Evolutionary conservation across 192 early-diverging fungal genomes (phyloP), one percentile per base, ranked within the genome.

Genomic region (Coemansia sp.): DNA sequence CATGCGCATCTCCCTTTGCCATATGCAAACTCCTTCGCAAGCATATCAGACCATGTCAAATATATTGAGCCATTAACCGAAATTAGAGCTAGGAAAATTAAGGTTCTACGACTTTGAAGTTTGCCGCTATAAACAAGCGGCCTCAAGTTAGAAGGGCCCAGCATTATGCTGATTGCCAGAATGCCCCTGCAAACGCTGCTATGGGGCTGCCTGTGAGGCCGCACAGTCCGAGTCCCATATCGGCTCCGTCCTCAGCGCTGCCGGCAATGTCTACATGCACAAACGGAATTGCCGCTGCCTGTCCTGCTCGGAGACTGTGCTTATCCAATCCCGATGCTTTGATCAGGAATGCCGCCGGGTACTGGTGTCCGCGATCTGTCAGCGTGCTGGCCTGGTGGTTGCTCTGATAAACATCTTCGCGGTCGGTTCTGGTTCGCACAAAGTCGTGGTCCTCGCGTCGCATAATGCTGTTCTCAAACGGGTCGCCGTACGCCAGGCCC

Each of bases 211-310:
- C 93, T 24, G 90, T 92, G 32, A 91, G 86, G 58, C 68, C 83
- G 22, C 82, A 78, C 54, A 94, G 83, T 52, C 86, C 85, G 67
- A 88, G 85, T 0, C 90, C 90, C 23, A 73, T 68, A 28, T 81
- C 85, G 41, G 69, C 63, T n/a, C 79, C 73, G 26, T 87, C 84
- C 66, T 93, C 92, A 3, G 89, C 88, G 50, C 83, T 86, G 30
- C 89, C 92, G 16, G 93, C 92, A 71, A 95, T 85, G 62, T 95
- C 93, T 7, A 93, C 71, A 71, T 95, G 93, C 26, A 90, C 89
- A 82, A 90, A 95, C 27, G 85, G 83, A 51, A 95, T 87, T 32
- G 86, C 89, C 4, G 80, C 58, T 7, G 83, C 67, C 51, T 62
- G 55, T 31, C 81, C 78, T 23, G 87, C 81, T 22, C 81, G 73